Percentiles rank a stretch among this genome's conserved stretches.
These are phyloP conservation scores for Wallacemonas sp. DNA, from an alignment of 208 protist species.

Conservation along the genomic window DNA sequence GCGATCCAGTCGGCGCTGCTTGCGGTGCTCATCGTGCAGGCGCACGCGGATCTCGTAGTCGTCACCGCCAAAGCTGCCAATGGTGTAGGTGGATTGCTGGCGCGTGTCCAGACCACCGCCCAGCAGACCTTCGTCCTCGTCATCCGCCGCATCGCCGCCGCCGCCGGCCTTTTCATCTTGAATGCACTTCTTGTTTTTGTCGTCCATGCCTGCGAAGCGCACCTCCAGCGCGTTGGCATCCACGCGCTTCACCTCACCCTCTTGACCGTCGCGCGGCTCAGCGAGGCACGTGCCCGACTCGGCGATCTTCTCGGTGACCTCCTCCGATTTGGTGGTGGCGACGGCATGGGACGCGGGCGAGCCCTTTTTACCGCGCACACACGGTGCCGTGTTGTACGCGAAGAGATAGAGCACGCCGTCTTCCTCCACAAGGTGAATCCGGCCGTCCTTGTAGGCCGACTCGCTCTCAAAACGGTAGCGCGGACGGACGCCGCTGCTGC, in stretches of 20 bases:
- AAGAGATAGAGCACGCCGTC: conserved; percentile 33
- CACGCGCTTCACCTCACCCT: background rate
- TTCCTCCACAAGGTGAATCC: conserved; percentile 33
- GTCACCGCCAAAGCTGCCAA: conserved; percentile 9
- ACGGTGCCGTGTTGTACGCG: conserved; percentile 31
- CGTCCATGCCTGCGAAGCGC: no score
- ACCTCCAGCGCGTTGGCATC: background rate
- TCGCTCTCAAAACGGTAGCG: conserved; percentile 16
- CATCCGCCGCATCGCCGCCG: background rate
- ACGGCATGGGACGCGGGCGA: no score
- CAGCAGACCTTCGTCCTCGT: background rate
- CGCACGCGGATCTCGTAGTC: conserved; percentile 6
- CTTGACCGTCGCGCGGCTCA: conserved; percentile 4
- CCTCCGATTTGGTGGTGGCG: no score
- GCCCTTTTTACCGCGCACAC: background rate
- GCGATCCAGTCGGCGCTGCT: conserved; percentile 7
- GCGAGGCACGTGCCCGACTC: no score
- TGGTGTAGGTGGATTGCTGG: conserved; percentile 16
- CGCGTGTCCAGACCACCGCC: conserved; percentile 1
- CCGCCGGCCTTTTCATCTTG: background rate
- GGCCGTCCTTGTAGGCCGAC: conserved; percentile 16
- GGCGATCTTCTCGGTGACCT: no score
- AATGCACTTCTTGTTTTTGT: no score
- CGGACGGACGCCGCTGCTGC: background rate
- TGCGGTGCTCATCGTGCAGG: background rate